Conservation (phyloP, 2,329 filamentous ascomycete species). For the Gliomastix tumulicola region DNA sequence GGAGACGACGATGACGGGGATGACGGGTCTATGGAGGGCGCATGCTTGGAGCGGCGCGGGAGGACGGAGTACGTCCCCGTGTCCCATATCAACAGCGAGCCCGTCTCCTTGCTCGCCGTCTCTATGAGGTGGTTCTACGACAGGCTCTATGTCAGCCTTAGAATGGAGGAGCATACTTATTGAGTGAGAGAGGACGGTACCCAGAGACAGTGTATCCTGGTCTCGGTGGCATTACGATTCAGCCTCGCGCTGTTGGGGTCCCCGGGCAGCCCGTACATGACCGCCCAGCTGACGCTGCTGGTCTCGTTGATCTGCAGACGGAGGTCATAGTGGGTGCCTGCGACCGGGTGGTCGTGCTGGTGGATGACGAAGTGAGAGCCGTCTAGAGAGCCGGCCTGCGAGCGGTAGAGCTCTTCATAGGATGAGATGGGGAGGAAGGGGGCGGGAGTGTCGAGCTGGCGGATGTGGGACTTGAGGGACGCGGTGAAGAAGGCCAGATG, state of each 20-base stretch:
- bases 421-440: constrained; percentile 21
- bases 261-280: constrained; percentile 57
- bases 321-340: constrained; percentile 63
- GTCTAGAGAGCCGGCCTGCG: constrained; percentile 15
- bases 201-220: constrained; percentile 54
- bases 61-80: constrained; percentile 52
- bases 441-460: no score
- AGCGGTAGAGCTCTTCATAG: constrained; percentile 28
- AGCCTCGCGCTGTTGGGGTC: constrained; percentile 46
- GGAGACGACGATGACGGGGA: constrained; percentile 16
- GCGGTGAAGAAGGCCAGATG: constrained; percentile 30
- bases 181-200: constrained; percentile 16
- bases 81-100: constrained; percentile 57
- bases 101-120: constrained; percentile 44
- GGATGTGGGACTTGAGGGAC: constrained; percentile 17
- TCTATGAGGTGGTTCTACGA: constrained; percentile 53
- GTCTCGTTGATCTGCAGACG: constrained; percentile 61
- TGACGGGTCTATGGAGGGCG: constrained; percentile 18
- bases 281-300: constrained; percentile 58
- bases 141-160: neutral
- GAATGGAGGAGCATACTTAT: neutral
- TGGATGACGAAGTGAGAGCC: constrained; percentile 61
- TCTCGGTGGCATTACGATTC: constrained; percentile 56
- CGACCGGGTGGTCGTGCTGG: constrained; percentile 66
- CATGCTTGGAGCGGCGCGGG: constrained; percentile 27